Evolutionary conservation across 78 protist species (phyloP).

Genomic region (Dictyostelium brefeldianum): DNA sequence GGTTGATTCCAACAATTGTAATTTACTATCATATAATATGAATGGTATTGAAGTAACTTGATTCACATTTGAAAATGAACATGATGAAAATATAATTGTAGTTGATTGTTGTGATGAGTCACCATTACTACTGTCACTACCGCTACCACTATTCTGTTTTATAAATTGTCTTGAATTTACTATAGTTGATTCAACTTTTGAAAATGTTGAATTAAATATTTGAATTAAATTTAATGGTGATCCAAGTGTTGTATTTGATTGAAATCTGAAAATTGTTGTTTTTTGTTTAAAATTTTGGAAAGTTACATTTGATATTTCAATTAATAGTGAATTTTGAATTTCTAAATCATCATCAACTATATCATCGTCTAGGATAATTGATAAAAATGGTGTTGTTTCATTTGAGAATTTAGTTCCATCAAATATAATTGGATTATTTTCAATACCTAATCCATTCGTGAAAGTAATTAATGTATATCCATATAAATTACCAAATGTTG

Average conservation of each 20-base stretch:
- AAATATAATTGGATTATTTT: background rate
- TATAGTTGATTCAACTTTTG: background rate
- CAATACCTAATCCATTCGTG: background rate
- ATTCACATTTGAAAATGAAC: too few species aligned
- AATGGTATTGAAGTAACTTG: too few species aligned
- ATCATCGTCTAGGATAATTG: background rate
- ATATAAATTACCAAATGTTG: conserved; percentile 12
- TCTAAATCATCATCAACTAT: background rate
- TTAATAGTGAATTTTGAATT: background rate
- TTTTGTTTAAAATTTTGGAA: background rate
- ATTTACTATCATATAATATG: too few species aligned
- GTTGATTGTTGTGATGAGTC: too few species aligned
- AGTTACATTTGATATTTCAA: background rate
- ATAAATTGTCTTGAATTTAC: background rate
- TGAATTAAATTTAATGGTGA: background rate
- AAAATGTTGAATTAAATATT: background rate
- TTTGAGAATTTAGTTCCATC: background rate
- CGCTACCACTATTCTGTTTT: too few species aligned
- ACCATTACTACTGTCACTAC: too few species aligned
- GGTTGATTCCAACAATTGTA: too few species aligned
- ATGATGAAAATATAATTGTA: too few species aligned
- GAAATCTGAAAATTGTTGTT: background rate
- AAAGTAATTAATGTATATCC: background rate
- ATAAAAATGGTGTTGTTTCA: background rate
- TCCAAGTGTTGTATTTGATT: background rate